Percentiles rank a stretch among this genome's conserved stretches.
Evolutionary conservation across 768 basidiomycete species (phyloP).

Genomic region (Floccularia luteovirens): DNA sequence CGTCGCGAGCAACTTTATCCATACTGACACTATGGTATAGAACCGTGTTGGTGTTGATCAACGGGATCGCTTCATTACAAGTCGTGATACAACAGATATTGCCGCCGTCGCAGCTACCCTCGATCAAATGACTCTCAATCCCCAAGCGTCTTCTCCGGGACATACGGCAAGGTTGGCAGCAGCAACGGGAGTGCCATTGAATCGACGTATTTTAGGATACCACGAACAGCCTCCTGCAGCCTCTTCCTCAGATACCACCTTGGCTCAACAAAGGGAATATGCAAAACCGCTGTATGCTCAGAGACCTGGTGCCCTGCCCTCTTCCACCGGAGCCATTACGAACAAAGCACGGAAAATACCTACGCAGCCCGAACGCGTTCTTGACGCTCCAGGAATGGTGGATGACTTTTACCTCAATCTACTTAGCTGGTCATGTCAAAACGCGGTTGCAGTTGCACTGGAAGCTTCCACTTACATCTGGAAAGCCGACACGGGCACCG

Average conservation of each 20-base stretch:
- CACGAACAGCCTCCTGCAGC: conserved; percentile 80
- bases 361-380: conserved; percentile 83
- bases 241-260: conserved; percentile 62
- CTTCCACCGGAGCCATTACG: conserved; percentile 55
- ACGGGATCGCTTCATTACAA: conserved; percentile 70
- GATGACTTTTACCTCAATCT: conserved; percentile 98
- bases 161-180: conserved; percentile 74
- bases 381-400: conserved; percentile 89
- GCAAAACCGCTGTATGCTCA: conserved; percentile 68
- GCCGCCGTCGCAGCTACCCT: conserved; percentile 52
- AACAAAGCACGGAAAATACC: conserved; percentile 79
- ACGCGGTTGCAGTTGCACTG: conserved; percentile 86
- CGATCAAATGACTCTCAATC: conserved; percentile 52
- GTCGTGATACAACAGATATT: conserved; percentile 32
- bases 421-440: conserved; percentile 80
- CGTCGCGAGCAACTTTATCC: too few species aligned
- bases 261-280: conserved; percentile 71
- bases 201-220: conserved; percentile 81
- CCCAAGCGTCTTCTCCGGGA: conserved; percentile 56
- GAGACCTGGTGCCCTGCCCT: conserved; percentile 52
- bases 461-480: conserved; percentile 87
- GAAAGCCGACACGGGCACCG: conserved; percentile 85
- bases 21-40: conserved; percentile 12
- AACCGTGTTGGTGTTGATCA: conserved; percentile 38
- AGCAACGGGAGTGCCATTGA: conserved; percentile 69